These are phyloP conservation scores for Nakazawaea peltata DNA, from an alignment of 805 yeast genomes.

Conservation along the genomic window DNA sequence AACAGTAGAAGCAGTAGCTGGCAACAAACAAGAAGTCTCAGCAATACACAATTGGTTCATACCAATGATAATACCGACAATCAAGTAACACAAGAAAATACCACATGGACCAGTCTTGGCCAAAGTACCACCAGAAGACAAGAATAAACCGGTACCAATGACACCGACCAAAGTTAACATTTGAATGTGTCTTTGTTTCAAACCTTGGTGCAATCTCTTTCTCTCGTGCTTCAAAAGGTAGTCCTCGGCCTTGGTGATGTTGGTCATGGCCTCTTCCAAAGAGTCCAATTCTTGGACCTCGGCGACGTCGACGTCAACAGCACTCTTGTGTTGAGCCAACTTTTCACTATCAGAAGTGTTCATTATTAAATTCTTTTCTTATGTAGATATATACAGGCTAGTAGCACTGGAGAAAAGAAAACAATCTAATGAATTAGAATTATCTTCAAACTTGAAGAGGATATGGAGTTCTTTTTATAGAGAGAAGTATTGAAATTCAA, in stretches of 20 bases:
- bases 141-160: slow-evolving; percentile 46
- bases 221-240: slow-evolving; percentile 10
- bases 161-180: slow-evolving; percentile 42
- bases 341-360: slow-evolving; percentile 6
- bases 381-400: too few species aligned
- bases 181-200: slow-evolving; percentile 29
- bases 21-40: slow-evolving; percentile 29
- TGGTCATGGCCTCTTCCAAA: slow-evolving; percentile 10
- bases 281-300: slow-evolving; percentile 9
- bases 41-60: slow-evolving; percentile 20
- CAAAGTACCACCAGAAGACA: slow-evolving; percentile 44
- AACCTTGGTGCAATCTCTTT: slow-evolving; percentile 9
- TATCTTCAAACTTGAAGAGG: too few species aligned
- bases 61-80: slow-evolving; percentile 31
- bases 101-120: slow-evolving; percentile 46
- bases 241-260: slow-evolving; percentile 7
- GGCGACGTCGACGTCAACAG: slow-evolving; percentile 7
- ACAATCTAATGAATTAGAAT: too few species aligned
- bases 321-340: slow-evolving; percentile 3
- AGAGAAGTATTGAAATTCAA: too few species aligned
- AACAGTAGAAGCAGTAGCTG: slow-evolving; percentile 27
- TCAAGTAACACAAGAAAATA: slow-evolving; percentile 37
- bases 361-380: too few species aligned
- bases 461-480: too few species aligned
- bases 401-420: too few species aligned